phyloP scores from a whole-genome alignment of 192 early-diverging fungal genomes.

The Backusella psychrophila region DNA sequence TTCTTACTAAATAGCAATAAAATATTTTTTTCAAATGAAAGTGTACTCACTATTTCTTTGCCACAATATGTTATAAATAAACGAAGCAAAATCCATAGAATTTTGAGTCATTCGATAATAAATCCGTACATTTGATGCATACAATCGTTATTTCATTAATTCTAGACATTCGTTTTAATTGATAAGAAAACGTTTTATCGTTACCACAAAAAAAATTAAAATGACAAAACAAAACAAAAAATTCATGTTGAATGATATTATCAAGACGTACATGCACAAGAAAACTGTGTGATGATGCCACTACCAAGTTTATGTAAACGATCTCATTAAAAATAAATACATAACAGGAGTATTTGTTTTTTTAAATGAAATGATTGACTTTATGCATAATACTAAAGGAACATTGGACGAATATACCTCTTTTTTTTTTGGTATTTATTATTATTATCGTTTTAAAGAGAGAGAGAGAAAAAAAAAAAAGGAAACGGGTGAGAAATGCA shows the following conservation, averaged over 20 bases:
- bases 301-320: not conserved
- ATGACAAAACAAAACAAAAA: too few relatives aligned
- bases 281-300: not conserved
- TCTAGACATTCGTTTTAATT: too few relatives aligned
- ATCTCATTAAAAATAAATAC: not conserved
- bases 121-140: too few relatives aligned
- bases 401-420: not conserved
- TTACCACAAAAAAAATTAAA: too few relatives aligned
- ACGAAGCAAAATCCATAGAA: too few relatives aligned
- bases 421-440: not conserved
- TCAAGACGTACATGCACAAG: not conserved
- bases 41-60: too few relatives aligned
- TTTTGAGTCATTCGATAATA: too few relatives aligned
- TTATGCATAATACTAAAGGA: not conserved
- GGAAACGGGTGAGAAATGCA: not conserved
- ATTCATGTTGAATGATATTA: too few relatives aligned
- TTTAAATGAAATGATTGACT: not conserved
- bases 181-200: too few relatives aligned
- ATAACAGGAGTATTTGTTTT: not conserved
- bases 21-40: too few relatives aligned
- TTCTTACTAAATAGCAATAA: not conserved
- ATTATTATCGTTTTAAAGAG: not conserved
- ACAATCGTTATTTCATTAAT: too few relatives aligned
- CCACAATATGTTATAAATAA: too few relatives aligned
- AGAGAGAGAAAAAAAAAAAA: not conserved